Evolutionary conservation across 257 asterid species (phyloP).

Genomic region (Primulina huaijiensis): DNA sequence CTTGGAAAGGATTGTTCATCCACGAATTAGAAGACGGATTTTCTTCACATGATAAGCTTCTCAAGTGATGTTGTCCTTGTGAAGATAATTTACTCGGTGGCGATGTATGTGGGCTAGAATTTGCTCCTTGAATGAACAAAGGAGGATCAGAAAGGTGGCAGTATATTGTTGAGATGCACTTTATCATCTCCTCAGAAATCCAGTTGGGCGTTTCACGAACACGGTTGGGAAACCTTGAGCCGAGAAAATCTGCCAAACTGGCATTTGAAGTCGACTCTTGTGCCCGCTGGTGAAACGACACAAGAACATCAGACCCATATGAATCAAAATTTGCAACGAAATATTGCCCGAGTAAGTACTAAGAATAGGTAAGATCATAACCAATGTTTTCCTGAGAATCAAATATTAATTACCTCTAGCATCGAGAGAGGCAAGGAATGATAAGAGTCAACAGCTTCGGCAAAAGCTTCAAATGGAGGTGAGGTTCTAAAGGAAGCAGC

Average conservation of each 20-base stretch:
- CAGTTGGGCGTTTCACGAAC: constrained; percentile 49
- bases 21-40: constrained; percentile 29
- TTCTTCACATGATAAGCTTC: constrained; percentile 29
- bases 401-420: constrained; percentile 62
- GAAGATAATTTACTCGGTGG: constrained; percentile 39
- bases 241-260: constrained; percentile 34
- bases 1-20: constrained; percentile 37
- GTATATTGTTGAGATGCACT: constrained; percentile 70
- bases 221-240: constrained; percentile 32
- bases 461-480: constrained; percentile 39
- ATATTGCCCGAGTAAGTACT: background rate
- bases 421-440: constrained; percentile 82
- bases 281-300: constrained; percentile 41
- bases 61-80: constrained; percentile 23
- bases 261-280: constrained; percentile 35
- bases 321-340: background rate
- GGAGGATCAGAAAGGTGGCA: constrained; percentile 70
- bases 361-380: background rate
- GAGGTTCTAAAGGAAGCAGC: constrained; percentile 55
- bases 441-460: constrained; percentile 55
- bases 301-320: background rate
- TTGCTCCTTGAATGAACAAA: constrained; percentile 28
- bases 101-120: constrained; percentile 36
- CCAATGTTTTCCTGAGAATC: background rate
- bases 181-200: constrained; percentile 89